phyloP scores from a whole-genome alignment of 805 yeast species.

The Schwanniomyces occidentalis region DNA sequence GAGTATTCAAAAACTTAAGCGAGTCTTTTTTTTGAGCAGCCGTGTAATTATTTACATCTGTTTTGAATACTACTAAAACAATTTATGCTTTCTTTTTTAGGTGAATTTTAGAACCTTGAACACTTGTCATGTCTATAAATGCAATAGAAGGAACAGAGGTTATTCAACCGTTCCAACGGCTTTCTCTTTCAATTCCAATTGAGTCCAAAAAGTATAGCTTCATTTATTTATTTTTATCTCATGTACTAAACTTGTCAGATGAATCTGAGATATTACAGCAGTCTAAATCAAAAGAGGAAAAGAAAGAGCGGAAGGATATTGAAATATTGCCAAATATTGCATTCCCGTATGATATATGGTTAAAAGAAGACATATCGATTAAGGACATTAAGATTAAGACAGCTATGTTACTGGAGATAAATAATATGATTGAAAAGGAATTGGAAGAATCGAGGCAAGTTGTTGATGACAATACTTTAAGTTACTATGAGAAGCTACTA shows the following conservation, averaged over 20 bases:
- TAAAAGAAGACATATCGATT: conserved; percentile 28
- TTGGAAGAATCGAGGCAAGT: conserved; percentile 8
- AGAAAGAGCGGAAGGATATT: background rate
- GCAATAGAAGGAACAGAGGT: background rate
- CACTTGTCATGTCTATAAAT: background rate
- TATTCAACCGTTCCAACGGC: conserved; percentile 18
- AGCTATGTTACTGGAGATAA: conserved; percentile 32
- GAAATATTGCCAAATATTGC: conserved; percentile 35
- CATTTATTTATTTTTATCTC: conserved; percentile 24
- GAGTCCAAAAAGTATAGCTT: conserved; percentile 28
- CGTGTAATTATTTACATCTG: no score
- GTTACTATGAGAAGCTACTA: conserved; percentile 32
- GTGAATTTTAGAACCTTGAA: no score
- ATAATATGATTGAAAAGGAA: conserved; percentile 27
- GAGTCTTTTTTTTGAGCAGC: no score
- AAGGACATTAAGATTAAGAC: conserved; percentile 33
- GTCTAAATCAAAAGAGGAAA: background rate
- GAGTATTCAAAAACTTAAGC: no score
- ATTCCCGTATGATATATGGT: conserved; percentile 41
- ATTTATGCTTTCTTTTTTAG: no score
- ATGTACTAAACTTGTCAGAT: conserved; percentile 22
- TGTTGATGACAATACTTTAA: conserved; percentile 26
- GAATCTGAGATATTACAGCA: conserved; percentile 7
- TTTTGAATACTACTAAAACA: no score
- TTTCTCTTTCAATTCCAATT: conserved; percentile 26